phyloP scores from a whole-genome alignment of 108 stramenopile species.

The Nitzschia sp. region DNA sequence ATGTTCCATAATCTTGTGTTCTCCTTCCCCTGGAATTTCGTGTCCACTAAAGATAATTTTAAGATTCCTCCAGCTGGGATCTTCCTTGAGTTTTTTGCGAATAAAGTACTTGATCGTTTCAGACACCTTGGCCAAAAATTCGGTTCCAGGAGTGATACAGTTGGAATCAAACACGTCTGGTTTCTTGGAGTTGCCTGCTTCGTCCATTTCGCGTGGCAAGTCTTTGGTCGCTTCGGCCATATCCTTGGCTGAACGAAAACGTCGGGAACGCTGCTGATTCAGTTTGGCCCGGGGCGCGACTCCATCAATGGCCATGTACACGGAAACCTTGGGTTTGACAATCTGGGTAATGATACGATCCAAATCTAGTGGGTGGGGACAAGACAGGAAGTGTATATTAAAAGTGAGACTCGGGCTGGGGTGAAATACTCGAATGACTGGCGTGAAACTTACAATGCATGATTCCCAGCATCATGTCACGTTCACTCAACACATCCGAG shows the following conservation, averaged over 20 bases:
- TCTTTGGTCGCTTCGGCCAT: conserved; percentile 85
- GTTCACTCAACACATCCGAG: conserved; percentile 85
- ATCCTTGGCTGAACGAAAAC: conserved; percentile 95
- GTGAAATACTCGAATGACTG: too few species aligned
- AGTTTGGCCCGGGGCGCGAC: conserved; percentile 99
- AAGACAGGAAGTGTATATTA: background rate
- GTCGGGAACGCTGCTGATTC: conserved; percentile 97
- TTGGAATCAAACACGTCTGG: conserved; percentile 93
- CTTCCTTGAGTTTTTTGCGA: conserved; percentile 94
- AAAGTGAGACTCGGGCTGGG: too few species aligned
- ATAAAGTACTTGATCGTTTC: conserved; percentile 90
- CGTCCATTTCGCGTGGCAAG: conserved; percentile 35
- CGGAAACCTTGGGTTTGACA: conserved; percentile 91
- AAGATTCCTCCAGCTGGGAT: conserved; percentile 90
- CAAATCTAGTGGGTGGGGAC: conserved; percentile 42
- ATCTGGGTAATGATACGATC: conserved; percentile 97
- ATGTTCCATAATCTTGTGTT: conserved; percentile 99
- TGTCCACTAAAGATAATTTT: conserved; percentile 97
- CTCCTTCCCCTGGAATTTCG: conserved; percentile 98
- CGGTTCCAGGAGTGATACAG: conserved; percentile 99
- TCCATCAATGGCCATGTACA: conserved; percentile 98
- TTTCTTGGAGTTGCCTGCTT: conserved; percentile 30
- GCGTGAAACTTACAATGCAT: conserved; percentile 92
- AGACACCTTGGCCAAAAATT: conserved; percentile 93
- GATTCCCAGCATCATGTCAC: conserved; percentile 97